Conservation (phyloP, 2,329 filamentous ascomycete genomes). For the Fusarium siculi region DNA sequence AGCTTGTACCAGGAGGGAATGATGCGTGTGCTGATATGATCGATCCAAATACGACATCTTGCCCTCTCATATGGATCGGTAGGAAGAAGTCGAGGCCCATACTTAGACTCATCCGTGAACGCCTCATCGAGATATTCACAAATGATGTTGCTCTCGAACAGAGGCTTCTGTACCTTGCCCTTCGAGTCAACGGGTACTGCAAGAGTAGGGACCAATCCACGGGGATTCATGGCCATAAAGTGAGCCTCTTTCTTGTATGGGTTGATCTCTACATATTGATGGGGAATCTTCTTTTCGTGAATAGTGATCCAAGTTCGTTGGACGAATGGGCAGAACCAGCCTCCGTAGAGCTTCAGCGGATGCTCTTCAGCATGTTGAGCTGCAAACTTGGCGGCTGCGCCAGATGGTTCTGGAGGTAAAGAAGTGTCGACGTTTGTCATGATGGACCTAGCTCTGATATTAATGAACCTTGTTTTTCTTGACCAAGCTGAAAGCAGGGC, state of each 20-base stretch:
- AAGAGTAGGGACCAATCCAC: constrained; percentile 79
- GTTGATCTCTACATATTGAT: constrained; percentile 83
- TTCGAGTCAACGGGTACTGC: constrained; percentile 53
- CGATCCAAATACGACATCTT: constrained; percentile 76
- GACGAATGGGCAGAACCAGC: constrained; percentile 79
- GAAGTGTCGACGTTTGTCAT: constrained; percentile 62
- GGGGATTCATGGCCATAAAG: constrained; percentile 77
- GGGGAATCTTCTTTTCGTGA: constrained; percentile 76
- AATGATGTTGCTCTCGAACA: constrained; percentile 79
- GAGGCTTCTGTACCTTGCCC: constrained; percentile 59
- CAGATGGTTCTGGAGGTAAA: constrained; percentile 58
- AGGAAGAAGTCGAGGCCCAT: constrained; percentile 66
- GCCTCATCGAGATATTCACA: constrained; percentile 82
- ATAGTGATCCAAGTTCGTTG: constrained; percentile 80
- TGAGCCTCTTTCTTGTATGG: constrained; percentile 78
- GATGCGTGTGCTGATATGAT: constrained; percentile 74
- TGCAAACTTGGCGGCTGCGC: constrained; percentile 60
- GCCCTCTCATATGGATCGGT: constrained; percentile 72
- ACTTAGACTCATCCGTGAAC: constrained; percentile 58
- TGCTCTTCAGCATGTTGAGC: constrained; percentile 59
- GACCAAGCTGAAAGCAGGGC: not conserved
- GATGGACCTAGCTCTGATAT: not conserved
- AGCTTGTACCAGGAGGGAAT: constrained; percentile 75
- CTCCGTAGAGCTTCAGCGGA: constrained; percentile 73
- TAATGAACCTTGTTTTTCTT: not conserved